These are phyloP conservation scores for Parastagonospora nodorum DNA, from an alignment of 2,329 filamentous ascomycete species.

Conservation along the genomic window DNA sequence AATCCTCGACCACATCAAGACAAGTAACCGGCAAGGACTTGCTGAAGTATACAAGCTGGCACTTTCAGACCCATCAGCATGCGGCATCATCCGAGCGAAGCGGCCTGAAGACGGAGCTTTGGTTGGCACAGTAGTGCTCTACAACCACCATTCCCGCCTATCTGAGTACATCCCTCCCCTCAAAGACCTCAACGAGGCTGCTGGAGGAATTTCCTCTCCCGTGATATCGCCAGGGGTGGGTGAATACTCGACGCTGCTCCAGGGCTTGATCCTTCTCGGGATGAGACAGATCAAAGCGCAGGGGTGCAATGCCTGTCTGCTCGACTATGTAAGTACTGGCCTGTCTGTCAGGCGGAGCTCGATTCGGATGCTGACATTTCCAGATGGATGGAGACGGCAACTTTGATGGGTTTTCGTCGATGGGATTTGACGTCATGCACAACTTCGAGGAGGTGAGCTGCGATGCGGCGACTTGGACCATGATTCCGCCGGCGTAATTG, in stretches of 20 bases:
- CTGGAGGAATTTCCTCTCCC: conserved; percentile 80
- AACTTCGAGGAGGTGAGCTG: conserved; percentile 81
- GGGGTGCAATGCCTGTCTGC: conserved; percentile 71
- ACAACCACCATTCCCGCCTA: conserved; percentile 70
- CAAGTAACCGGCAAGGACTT: conserved; percentile 75
- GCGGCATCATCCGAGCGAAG: conserved; percentile 84
- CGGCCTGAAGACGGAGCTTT: conserved; percentile 68
- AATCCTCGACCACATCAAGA: conserved; percentile 75
- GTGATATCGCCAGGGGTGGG: conserved; percentile 72
- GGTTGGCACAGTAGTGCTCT: conserved; percentile 79
- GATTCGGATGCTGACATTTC: conserved; percentile 34
- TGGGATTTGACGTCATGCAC: conserved; percentile 81
- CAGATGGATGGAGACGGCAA: conserved; percentile 74
- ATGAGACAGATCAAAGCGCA: conserved; percentile 82
- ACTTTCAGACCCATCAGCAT: conserved; percentile 71
- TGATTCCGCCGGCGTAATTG: conserved; percentile 53
- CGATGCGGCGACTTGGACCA: conserved; percentile 66
- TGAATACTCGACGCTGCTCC: conserved; percentile 73
- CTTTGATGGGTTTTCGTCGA: conserved; percentile 72
- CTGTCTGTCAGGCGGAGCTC: neutral
- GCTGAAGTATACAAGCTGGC: conserved; percentile 80
- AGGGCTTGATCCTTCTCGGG: conserved; percentile 79
- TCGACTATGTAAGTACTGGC: conserved; percentile 78
- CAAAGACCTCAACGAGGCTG: conserved; percentile 61
- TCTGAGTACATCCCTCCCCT: conserved; percentile 73